Evolutionary conservation across 176 grass and related monocot genomes (phyloP), one percentile per base, ranked within the genome.

Genomic region (Juncus effusus): DNA sequence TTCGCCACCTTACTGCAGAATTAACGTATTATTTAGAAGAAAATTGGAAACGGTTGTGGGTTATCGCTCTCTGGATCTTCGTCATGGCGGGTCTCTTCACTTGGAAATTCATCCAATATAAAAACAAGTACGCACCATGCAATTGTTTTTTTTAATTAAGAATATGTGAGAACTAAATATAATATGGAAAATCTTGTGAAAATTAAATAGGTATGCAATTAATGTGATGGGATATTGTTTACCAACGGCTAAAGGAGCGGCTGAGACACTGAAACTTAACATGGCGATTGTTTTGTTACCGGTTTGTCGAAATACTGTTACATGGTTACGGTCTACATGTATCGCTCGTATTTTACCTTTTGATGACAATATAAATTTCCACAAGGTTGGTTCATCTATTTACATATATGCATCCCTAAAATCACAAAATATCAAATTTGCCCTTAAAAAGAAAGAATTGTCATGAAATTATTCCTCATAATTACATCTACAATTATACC

Each of bases 251-350:
- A 96, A 96, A 79, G 93, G 87, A 49, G 93, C 88, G 45, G 88
- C 82, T n/a, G 93, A 96, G 88, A 96, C 88, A 47, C 83, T 96
- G 68, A 96, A 96, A 67, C 77, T 96, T 69, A 96, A 96, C 72
- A 96, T 91, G 93, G 93, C 93, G 52, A 79, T 96, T 54, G 80
- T 96, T 40, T 82, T 96, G 36, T 81, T 96, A 51, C 93, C 93
- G 19, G 93, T 91, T 44, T 96, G 93, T 74, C 84, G 93, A 49
- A 96, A 96, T 76, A 96, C 85, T n/a, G 78, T 96, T 49, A 96
- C 93, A 44, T 96, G 93, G 93, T 70, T 96, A 57, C 77, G 93
- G 62, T 88, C 86, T 50, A 96, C 93, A 11, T 78, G 80, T 56
- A 84, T 79, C 63, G 80, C 84, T 66, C 79, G 68, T 45, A 78